phyloP scores from a whole-genome alignment of 1,284 basidiomycete genomes.

The Xerocomus cyaneibrunnescens region DNA sequence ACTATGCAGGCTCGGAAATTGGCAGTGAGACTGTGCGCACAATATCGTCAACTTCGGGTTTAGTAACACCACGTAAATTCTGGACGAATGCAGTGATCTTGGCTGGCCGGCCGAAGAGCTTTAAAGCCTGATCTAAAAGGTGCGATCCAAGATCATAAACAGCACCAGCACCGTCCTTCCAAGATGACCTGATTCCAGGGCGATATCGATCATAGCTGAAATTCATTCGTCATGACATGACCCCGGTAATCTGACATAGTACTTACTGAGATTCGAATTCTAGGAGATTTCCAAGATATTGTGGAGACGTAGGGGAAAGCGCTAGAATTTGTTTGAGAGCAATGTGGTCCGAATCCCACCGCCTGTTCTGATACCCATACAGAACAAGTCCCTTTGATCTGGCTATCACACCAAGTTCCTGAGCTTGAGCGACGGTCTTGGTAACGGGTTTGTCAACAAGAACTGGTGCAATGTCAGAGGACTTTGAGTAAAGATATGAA shows the following conservation, averaged over 20 bases:
- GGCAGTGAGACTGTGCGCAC: slow-evolving; percentile 38
- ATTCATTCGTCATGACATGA: slow-evolving; percentile 1
- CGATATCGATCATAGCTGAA: slow-evolving; percentile 77
- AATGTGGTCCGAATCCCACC: slow-evolving; percentile 84
- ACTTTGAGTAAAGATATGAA: neutral
- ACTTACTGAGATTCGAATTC: slow-evolving; percentile 76
- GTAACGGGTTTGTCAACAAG: slow-evolving; percentile 87
- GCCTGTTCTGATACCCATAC: slow-evolving; percentile 79
- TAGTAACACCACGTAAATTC: slow-evolving; percentile 65
- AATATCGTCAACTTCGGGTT: slow-evolving; percentile 64
- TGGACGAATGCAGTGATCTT: slow-evolving; percentile 68
- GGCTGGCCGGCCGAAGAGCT: slow-evolving; percentile 74
- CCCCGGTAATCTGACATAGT: neutral
- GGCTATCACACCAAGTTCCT: slow-evolving; percentile 67
- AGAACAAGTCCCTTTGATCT: slow-evolving; percentile 64
- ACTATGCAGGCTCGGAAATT: neutral
- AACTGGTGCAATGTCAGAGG: slow-evolving; percentile 40
- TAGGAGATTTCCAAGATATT: slow-evolving; percentile 61
- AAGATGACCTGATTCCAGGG: slow-evolving; percentile 61
- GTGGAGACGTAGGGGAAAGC: slow-evolving; percentile 49
- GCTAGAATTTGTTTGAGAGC: slow-evolving; percentile 67
- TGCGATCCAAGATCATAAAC: slow-evolving; percentile 68
- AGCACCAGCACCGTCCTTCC: slow-evolving; percentile 66
- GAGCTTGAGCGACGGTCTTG: slow-evolving; percentile 62
- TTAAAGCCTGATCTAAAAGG: slow-evolving; percentile 75